phyloP scores from a whole-genome alignment of 2,329 filamentous ascomycete species.

The Sporothrix pallida region DNA sequence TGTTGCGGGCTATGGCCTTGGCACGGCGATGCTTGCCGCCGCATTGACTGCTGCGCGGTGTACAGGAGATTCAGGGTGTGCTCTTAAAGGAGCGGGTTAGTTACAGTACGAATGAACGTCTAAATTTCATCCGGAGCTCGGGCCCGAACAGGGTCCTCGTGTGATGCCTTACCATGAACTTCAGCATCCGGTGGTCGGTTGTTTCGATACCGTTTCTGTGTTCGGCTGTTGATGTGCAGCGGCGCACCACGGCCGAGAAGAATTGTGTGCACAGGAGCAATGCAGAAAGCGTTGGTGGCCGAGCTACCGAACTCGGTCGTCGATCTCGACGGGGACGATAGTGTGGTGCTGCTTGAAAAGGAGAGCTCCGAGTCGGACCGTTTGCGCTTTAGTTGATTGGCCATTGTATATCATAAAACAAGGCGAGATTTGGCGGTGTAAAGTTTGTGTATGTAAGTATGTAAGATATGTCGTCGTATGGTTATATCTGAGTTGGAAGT shows the following conservation, averaged over 20 bases:
- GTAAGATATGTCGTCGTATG: not conserved
- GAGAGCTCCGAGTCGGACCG: constrained; percentile 65
- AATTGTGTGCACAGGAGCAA: constrained; percentile 42
- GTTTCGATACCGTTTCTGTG: constrained; percentile 66
- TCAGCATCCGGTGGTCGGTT: constrained; percentile 61
- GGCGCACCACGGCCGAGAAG: constrained; percentile 44
- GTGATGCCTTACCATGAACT: constrained; percentile 57
- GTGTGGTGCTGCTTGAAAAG: constrained; percentile 51
- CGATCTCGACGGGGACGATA: constrained; percentile 49
- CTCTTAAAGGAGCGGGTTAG: constrained; percentile 47
- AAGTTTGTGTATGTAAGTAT: not conserved
- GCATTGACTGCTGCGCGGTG: constrained; percentile 48
- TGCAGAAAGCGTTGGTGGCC: constrained; percentile 46
- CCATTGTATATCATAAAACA: constrained; percentile 47
- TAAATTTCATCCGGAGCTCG: not conserved
- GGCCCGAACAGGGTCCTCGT: too few species aligned
- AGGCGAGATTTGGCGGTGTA: too few species aligned
- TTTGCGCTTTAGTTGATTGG: constrained; percentile 63
- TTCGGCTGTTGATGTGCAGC: constrained; percentile 61
- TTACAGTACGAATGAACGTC: too few species aligned
- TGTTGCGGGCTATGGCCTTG: not conserved
- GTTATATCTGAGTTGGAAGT: too few species aligned
- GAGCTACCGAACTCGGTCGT: constrained; percentile 43
- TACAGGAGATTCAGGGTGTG: constrained; percentile 64
- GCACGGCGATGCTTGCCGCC: not conserved